Conservation (phyloP, 352 stramenopile species). For the Aphanomyces cochlioides region DNA sequence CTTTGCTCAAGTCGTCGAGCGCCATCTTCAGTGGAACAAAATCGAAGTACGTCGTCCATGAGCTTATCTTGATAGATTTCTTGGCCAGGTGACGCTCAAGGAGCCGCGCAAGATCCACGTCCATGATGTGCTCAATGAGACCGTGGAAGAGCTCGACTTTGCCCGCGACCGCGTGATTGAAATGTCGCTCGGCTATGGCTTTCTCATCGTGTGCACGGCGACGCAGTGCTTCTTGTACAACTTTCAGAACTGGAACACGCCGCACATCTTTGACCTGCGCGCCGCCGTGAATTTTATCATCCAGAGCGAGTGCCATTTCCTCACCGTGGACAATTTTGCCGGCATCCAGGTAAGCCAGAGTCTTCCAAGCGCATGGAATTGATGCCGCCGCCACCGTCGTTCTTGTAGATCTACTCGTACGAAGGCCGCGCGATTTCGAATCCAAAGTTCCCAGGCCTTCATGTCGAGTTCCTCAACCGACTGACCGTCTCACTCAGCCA, state of each 20-base stretch:
- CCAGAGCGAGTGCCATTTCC: constrained; percentile 84
- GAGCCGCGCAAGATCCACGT: constrained; percentile 86
- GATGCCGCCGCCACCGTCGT: neutral
- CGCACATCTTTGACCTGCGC: constrained; percentile 90
- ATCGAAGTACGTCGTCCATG: constrained; percentile 51
- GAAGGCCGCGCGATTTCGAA: constrained; percentile 87
- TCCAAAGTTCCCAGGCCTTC: constrained; percentile 82
- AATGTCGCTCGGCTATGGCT: constrained; percentile 87
- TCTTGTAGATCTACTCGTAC: constrained; percentile 83
- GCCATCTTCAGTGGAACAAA: constrained; percentile 84
- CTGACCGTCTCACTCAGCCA: constrained; percentile 81
- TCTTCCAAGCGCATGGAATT: neutral
- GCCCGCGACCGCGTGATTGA: constrained; percentile 88
- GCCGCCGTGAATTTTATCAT: constrained; percentile 84
- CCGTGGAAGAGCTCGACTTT: constrained; percentile 90
- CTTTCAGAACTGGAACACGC: constrained; percentile 89
- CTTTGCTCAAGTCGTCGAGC: constrained; percentile 87
- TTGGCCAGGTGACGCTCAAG: constrained; percentile 50
- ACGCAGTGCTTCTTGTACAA: constrained; percentile 93
- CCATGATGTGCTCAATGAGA: constrained; percentile 87
- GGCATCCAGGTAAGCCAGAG: constrained; percentile 55
- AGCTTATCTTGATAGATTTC: neutral
- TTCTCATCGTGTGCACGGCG: constrained; percentile 89
- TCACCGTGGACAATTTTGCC: constrained; percentile 86
- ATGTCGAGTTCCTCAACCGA: constrained; percentile 83